These are phyloP conservation scores for Tylopilus sp. DNA, from an alignment of 768 basidiomycete species.

Conservation along the genomic window DNA sequence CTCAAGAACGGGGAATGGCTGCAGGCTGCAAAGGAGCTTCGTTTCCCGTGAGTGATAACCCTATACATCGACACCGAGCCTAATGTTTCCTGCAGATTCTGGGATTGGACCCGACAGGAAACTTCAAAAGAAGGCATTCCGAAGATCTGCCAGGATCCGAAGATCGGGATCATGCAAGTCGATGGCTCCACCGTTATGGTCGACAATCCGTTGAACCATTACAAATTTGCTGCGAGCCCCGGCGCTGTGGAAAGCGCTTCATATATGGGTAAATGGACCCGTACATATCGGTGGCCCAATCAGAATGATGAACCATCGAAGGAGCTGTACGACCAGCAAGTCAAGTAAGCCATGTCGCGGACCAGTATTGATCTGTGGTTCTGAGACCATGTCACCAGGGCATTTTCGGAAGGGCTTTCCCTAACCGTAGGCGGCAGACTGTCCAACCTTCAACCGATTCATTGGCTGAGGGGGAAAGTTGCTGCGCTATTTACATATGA, in stretches of 20 bases:
- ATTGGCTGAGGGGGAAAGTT: slow-evolving; percentile 16
- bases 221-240: slow-evolving; percentile 1
- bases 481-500: slow-evolving; percentile 16
- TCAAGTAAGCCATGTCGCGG: slow-evolving; percentile 1
- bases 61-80: background rate
- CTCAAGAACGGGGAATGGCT: slow-evolving; percentile 10
- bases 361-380: too few relatives aligned
- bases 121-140: slow-evolving; percentile 6
- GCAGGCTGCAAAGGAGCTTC: slow-evolving; percentile 9
- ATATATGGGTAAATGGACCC: slow-evolving; percentile 7
- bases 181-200: background rate
- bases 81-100: slow-evolving; percentile 6
- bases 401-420: background rate
- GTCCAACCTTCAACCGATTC: background rate
- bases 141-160: background rate
- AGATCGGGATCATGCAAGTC: background rate
- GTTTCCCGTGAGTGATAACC: slow-evolving; percentile 13
- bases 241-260: background rate
- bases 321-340: slow-evolving; percentile 10
- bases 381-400: background rate
- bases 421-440: background rate
- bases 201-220: slow-evolving; percentile 13
- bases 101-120: slow-evolving; percentile 11
- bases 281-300: slow-evolving; percentile 18
- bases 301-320: background rate